Evolutionary conservation across 345 rosid genomes (phyloP).

Genomic region (Rhodamnia rubescens): DNA sequence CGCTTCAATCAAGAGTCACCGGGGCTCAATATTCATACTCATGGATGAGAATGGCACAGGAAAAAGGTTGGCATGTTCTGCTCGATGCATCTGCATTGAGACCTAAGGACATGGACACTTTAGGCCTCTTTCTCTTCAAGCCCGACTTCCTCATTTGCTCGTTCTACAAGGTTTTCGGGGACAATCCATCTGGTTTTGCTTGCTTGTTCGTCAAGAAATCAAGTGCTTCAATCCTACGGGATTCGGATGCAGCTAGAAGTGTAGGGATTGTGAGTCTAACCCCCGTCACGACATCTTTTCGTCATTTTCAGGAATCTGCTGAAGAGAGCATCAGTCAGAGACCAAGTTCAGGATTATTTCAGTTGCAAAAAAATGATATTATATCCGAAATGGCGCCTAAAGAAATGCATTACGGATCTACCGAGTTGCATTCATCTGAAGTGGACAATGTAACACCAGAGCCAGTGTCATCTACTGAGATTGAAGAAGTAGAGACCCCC

Average conservation of each 20-base stretch:
- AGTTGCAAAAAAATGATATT: not conserved
- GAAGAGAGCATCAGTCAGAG: not conserved
- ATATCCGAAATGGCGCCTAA: not conserved
- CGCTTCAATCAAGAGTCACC: constrained; percentile 64
- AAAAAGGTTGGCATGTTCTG: constrained; percentile 74
- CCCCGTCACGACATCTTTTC: constrained; percentile 3
- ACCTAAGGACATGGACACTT: constrained; percentile 78
- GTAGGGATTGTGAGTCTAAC: constrained; percentile 26
- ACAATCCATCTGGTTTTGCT: constrained; percentile 58
- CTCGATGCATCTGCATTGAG: constrained; percentile 72
- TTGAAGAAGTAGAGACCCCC: constrained; percentile 8
- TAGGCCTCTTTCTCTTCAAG: constrained; percentile 69
- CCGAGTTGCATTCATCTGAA: not conserved
- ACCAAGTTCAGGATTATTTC: not conserved
- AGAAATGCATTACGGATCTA: not conserved
- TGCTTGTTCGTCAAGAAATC: constrained; percentile 72
- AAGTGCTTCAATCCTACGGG: constrained; percentile 25
- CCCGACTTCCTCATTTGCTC: constrained; percentile 78
- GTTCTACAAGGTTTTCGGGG: constrained; percentile 67
- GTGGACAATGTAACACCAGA: not conserved
- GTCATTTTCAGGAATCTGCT: not conserved
- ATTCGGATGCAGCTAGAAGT: constrained; percentile 3
- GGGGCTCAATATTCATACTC: constrained; percentile 61
- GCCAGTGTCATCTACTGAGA: constrained; percentile 1
- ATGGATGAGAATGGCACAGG: constrained; percentile 78